Percentiles rank a stretch among this genome's conserved stretches.
Evolutionary conservation across 2,329 filamentous ascomycete species (phyloP).

Genomic region (Cadophora sp.): DNA sequence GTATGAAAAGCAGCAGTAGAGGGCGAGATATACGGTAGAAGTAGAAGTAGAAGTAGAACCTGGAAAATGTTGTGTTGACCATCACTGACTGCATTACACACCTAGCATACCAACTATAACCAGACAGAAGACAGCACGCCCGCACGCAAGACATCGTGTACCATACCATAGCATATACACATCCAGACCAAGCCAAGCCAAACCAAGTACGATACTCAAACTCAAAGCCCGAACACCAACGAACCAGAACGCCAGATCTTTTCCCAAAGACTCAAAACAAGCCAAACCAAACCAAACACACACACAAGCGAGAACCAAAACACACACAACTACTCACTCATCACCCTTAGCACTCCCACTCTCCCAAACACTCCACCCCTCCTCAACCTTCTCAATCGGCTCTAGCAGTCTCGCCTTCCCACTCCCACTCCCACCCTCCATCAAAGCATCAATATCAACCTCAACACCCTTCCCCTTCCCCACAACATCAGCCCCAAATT

Average conservation of each 20-base stretch:
- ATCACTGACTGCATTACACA: constrained; percentile 7
- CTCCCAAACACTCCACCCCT: constrained; percentile 74
- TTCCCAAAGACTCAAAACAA: not conserved
- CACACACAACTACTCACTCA: constrained; percentile 28
- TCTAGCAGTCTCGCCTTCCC: constrained; percentile 57
- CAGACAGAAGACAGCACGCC: constrained; percentile 4
- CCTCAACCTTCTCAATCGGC: constrained; percentile 64
- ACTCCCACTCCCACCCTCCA: constrained; percentile 45
- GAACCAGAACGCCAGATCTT: not conserved
- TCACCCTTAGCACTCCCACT: constrained; percentile 69
- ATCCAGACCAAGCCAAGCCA: constrained; percentile 1
- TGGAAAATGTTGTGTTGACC: too few species aligned
- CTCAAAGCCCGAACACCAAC: not conserved
- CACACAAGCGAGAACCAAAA: not conserved
- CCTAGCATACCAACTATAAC: constrained; percentile 8
- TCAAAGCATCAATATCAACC: constrained; percentile 49
- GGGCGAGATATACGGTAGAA: too few species aligned
- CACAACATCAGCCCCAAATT: constrained; percentile 43
- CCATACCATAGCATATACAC: constrained; percentile 1
- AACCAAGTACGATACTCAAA: not conserved
- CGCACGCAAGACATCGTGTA: not conserved
- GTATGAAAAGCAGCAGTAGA: too few species aligned
- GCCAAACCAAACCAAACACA: not conserved
- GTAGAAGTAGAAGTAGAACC: too few species aligned
- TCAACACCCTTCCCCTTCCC: constrained; percentile 37